Percentiles rank a stretch among this genome's conserved stretches.
These are phyloP conservation scores for Helichrysum umbraculigerum DNA, from an alignment of 129 eudicot genomes.

Conservation along the genomic window DNA sequence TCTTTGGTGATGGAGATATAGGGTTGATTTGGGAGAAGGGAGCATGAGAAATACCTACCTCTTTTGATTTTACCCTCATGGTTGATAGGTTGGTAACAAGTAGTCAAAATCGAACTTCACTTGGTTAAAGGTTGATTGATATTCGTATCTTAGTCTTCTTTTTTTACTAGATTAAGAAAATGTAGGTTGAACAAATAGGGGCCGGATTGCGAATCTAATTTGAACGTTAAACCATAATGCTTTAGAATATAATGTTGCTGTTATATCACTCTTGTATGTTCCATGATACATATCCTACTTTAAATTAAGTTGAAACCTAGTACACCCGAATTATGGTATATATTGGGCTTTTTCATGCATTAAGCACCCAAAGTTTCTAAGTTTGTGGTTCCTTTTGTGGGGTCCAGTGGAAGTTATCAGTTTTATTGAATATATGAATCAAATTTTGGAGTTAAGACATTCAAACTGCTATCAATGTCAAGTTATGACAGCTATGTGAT, in stretches of 20 bases:
- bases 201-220: not conserved
- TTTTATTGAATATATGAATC: too few relatives aligned
- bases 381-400: too few relatives aligned
- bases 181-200: not conserved
- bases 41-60: not conserved
- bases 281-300: not conserved
- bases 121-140: not conserved
- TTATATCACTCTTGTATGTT: not conserved
- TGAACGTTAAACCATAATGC: not conserved
- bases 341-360: too few relatives aligned
- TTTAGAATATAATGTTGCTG: not conserved
- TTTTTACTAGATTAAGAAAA: not conserved
- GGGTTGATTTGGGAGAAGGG: constrained; percentile 5
- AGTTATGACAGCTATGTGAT: not conserved
- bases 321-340: too few relatives aligned
- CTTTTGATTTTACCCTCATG: not conserved
- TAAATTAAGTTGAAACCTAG: too few relatives aligned
- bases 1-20: not conserved
- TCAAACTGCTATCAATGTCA: not conserved
- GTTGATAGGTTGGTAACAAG: not conserved
- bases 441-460: too few relatives aligned
- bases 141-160: not conserved
- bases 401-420: too few relatives aligned
- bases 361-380: too few relatives aligned
- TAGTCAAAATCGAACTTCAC: not conserved